Base-by-base conservation (phyloP, 2,329 filamentous ascomycete genomes). In the Penicillium corylophilum region DNA sequence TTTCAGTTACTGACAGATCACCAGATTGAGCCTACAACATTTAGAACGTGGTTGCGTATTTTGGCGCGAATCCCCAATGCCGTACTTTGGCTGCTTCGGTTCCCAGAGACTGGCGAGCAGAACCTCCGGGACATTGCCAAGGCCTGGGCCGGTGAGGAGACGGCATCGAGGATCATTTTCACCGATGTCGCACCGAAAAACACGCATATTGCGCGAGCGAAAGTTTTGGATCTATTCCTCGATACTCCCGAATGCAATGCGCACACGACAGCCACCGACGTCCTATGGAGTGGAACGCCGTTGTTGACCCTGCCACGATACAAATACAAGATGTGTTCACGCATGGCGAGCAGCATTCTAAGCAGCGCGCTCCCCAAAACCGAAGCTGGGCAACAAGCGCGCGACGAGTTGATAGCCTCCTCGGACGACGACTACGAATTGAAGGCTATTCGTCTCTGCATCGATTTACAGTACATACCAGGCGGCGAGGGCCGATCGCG, bases 231-330 rank as follows among this genome's bases (percentile, higher is more conserved):
- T 73, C 78, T 99, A 6, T 97, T 99, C 68, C 82, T 99, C 13
- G 94, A 99, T 72, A 99, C 94, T 0, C 92, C 94, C 1, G 94
- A 99, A 72, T 99, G 94, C 74, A 99, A 99, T 67, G 94, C 92
- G 1, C 94, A 99, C 71, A 99, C 94, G 1, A 99, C 94, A 1
- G 94, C 94, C 2, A 95, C 94, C 12, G 94, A 99, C 66, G 88
- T 97, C 1, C 79, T 99, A 6, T 99, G 94, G 94, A 95, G 89
- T 46, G 95, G 92, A 62, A 97, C 94, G 0, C 94, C 94, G 5
- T 77, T 99, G 20, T 79, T 99, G 24, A 99, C 94, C 0, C 79
- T 94, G 26, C 92, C 94, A 10, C 84, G 94, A 31, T 96, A 97
- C 71, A 83, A 88, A 45, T 96, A 96, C 75, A 99, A 99, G 74